phyloP scores from a whole-genome alignment of 2,329 filamentous ascomycete species.

The Pseudogymnoascus sp. region DNA sequence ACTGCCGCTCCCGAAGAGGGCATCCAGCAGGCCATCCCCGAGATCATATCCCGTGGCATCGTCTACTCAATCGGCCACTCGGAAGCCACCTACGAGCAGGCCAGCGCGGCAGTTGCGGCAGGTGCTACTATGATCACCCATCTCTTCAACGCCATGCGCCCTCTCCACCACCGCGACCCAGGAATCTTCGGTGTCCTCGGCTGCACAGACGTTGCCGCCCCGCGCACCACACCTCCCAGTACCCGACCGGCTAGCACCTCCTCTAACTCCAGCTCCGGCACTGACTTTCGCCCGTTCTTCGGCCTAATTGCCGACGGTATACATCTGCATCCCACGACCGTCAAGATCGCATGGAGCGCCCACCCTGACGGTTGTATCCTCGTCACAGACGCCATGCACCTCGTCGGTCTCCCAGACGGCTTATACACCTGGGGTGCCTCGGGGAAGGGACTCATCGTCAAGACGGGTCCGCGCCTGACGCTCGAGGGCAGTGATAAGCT shows the following conservation, averaged over 20 bases:
- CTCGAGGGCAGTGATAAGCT: constrained; percentile 73
- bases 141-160: constrained; percentile 89
- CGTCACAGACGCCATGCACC: constrained; percentile 86
- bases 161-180: constrained; percentile 83
- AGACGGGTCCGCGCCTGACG: constrained; percentile 63
- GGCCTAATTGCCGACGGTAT: constrained; percentile 88
- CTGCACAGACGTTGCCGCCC: constrained; percentile 42
- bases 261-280: background rate
- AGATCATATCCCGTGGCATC: constrained; percentile 57
- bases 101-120: constrained; percentile 58
- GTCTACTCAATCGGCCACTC: constrained; percentile 78
- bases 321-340: constrained; percentile 77
- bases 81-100: constrained; percentile 78
- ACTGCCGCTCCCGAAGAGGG: constrained; percentile 80
- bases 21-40: constrained; percentile 54
- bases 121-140: constrained; percentile 88
- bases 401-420: constrained; percentile 77
- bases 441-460: constrained; percentile 60
- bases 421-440: constrained; percentile 65
- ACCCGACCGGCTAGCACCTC: constrained; percentile 12
- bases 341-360: constrained; percentile 82
- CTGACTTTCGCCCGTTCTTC: constrained; percentile 58
- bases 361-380: constrained; percentile 80
- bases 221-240: constrained; percentile 13
- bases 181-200: constrained; percentile 83